Percentiles rank a stretch among this genome's conserved stretches.
These are phyloP conservation scores for Strobilomyces echinocephalus DNA, from an alignment of 768 basidiomycete species.

Conservation along the genomic window DNA sequence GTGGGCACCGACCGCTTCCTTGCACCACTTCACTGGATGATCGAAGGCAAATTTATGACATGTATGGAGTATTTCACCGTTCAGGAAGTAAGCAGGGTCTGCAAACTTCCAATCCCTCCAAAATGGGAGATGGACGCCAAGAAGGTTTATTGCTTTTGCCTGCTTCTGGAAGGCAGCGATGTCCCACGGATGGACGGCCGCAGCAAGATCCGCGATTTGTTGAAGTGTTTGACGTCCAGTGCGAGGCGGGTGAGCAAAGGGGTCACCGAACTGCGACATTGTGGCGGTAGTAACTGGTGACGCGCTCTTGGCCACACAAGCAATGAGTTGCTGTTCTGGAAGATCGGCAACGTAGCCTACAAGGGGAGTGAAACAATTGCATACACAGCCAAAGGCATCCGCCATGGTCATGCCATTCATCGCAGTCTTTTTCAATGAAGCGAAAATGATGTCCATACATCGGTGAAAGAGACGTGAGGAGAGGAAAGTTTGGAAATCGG, in stretches of 20 bases:
- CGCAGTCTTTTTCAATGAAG: too few species aligned
- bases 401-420: neutral
- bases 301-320: neutral
- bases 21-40: constrained; percentile 20
- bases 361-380: neutral
- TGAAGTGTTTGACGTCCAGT: neutral
- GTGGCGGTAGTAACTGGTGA: neutral
- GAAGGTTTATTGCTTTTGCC: neutral
- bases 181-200: constrained; percentile 20
- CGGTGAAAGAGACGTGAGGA: neutral
- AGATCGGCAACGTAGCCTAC: neutral
- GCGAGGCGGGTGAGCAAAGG: too few species aligned
- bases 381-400: neutral
- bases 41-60: constrained; percentile 10
- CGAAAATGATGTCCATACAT: neutral
- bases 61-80: constrained; percentile 6
- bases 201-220: neutral
- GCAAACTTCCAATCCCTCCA: constrained; percentile 1
- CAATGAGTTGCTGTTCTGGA: constrained; percentile 11
- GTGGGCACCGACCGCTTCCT: neutral
- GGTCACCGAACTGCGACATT: too few species aligned
- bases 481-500: neutral
- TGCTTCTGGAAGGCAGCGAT: constrained; percentile 20
- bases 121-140: neutral
- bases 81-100: neutral